Conservation (phyloP, 257 asterid species). For the Ophiorrhiza pumila region DNA sequence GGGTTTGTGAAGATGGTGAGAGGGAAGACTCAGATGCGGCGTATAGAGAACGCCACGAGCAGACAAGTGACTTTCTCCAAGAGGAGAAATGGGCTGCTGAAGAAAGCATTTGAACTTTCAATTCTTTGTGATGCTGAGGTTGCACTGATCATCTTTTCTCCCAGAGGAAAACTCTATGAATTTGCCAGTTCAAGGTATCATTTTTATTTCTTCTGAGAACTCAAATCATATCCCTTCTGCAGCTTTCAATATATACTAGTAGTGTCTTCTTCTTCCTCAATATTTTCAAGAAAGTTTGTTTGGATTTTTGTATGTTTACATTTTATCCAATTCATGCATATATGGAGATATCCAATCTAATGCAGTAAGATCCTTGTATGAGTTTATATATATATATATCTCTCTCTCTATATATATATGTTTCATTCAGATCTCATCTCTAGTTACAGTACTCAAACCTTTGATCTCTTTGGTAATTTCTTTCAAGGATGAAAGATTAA, state of each 20-base stretch:
- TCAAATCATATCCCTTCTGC: too few species aligned
- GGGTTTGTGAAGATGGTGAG: slow-evolving; percentile 62
- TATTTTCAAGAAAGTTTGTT: slow-evolving; percentile 2
- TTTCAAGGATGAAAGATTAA: too few species aligned
- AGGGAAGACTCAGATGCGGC: slow-evolving; percentile 96
- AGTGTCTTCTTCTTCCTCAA: not conserved
- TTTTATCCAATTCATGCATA: slow-evolving; percentile 7
- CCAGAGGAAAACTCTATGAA: slow-evolving; percentile 80
- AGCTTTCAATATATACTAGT: not conserved
- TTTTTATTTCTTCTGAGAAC: not conserved
- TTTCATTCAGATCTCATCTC: slow-evolving; percentile 18
- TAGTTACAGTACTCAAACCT: not conserved
- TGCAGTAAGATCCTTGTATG: not conserved
- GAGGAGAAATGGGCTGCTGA: slow-evolving; percentile 78
- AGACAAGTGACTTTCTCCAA: slow-evolving; percentile 93
- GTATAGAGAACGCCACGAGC: slow-evolving; percentile 89
- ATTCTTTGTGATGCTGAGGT: slow-evolving; percentile 90
- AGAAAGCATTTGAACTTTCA: slow-evolving; percentile 84
- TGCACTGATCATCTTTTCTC: slow-evolving; percentile 73
- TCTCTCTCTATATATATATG: not conserved
- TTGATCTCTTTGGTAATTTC: not conserved
- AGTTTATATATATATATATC: too few species aligned
- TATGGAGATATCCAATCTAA: not conserved
- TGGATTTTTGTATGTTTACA: not conserved
- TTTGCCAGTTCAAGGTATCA: slow-evolving; percentile 72